These are phyloP conservation scores for Candida andamanensis DNA, from an alignment of 805 yeast species.

Conservation along the genomic window DNA sequence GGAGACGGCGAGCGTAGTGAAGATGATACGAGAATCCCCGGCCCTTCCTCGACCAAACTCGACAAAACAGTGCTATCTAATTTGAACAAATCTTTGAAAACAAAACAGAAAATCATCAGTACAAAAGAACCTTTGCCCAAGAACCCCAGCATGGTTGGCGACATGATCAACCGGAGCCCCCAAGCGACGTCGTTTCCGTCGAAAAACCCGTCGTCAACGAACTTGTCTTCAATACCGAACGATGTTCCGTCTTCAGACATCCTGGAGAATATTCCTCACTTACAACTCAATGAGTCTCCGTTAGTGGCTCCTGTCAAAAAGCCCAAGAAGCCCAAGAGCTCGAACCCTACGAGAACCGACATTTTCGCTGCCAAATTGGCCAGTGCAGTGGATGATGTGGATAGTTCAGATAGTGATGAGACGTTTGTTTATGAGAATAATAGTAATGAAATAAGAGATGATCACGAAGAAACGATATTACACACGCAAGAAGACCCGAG, in stretches of 20 bases:
- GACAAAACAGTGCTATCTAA: slow-evolving; percentile 32
- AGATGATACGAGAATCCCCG: background rate
- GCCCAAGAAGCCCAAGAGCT: slow-evolving; percentile 33
- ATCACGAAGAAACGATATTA: background rate
- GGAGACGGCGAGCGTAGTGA: slow-evolving; percentile 2
- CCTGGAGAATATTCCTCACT: slow-evolving; percentile 11
- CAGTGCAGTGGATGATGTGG: slow-evolving; percentile 87
- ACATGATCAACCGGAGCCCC: slow-evolving; percentile 34
- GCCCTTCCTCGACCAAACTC: slow-evolving; percentile 9
- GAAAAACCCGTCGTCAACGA: slow-evolving; percentile 3
- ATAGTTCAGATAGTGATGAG: slow-evolving; percentile 85
- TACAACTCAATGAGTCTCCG: slow-evolving; percentile 5
- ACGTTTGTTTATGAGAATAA: slow-evolving; percentile 84
- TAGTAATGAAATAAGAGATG: slow-evolving; percentile 6
- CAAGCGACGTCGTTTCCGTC: slow-evolving; percentile 16
- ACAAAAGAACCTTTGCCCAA: slow-evolving; percentile 34
- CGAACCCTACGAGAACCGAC: slow-evolving; percentile 76
- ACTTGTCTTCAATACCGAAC: background rate
- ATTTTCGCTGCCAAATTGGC: slow-evolving; percentile 93
- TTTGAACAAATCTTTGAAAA: slow-evolving; percentile 39
- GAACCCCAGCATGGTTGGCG: slow-evolving; percentile 32
- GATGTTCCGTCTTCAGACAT: slow-evolving; percentile 4
- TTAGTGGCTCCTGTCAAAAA: slow-evolving; percentile 4
- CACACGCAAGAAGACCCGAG: too few relatives aligned
- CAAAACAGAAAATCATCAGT: slow-evolving; percentile 36